Evolutionary conservation across 108 stramenopile species (phyloP), one percentile per base, ranked within the genome.

Genomic region (Skeletonema grethae): DNA sequence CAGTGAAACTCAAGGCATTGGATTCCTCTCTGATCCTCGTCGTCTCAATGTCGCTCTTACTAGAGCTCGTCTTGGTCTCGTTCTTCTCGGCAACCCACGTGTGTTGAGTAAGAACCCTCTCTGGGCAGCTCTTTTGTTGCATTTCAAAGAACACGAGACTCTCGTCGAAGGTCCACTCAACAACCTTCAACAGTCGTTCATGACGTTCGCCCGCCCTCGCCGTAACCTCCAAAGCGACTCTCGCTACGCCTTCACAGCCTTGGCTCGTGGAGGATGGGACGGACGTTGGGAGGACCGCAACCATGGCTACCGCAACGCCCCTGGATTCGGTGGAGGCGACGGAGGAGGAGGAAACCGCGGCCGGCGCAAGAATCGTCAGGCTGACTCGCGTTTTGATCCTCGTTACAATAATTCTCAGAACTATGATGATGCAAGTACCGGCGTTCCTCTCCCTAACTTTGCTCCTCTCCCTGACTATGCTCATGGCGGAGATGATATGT

Each of bases 41-140:
- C 97, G 99, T 81, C 86, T 99, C 68, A 99, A 99, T 87, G 99
- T 99, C 10, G 97, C 99, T 36, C 86, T 99, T 39, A 99, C 99
- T 16, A 87, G 99, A 25, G 99, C 99, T 45, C 90, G 92, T 68
- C 83, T 96, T 66, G 99, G 99, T 11, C 73, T 98, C 38, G 91
- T 98, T 58, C 68, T 99, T 7, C 65, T 98, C 10, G 99, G 99
- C 20, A 98, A 98, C 78, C 92, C 97, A 45, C 94, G 95, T 65
- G 95, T 99, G 31, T 82, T 99, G 83, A 95, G 96, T 38, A 94
- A 97, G 79, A 94, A 98, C 71, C 86, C 96, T 13, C 83, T 99
- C 12, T 99, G 99, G 99, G 91, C 96, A 43, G 96, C 96, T 18
- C 86, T 99, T 25, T 82, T 99, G 45, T 61, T 92, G 57, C 95